Conservation (phyloP, 768 basidiomycete genomes). For the Galerina marginata region DNA sequence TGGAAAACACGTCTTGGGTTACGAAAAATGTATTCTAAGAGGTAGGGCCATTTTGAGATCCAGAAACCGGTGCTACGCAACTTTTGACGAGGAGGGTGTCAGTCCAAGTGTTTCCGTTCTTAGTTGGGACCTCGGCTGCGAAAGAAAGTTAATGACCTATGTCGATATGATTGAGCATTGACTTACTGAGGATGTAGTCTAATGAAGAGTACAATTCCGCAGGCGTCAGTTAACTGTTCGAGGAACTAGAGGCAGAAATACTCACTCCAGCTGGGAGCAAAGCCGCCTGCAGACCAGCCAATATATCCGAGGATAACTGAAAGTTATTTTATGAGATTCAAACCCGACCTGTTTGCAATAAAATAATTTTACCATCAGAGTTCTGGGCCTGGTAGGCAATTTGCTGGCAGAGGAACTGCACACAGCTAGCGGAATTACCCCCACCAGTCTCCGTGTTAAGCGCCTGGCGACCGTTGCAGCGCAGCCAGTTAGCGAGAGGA, state of each 20-base stretch:
- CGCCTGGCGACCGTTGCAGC: slow-evolving; percentile 56
- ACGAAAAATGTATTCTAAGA: too few relatives aligned
- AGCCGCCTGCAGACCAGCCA: slow-evolving; percentile 64
- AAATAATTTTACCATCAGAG: slow-evolving; percentile 47
- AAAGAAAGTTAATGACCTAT: not conserved
- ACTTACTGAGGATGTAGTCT: not conserved
- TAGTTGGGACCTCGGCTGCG: slow-evolving; percentile 5
- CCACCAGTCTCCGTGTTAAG: slow-evolving; percentile 69
- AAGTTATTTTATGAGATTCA: not conserved
- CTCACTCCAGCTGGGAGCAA: slow-evolving; percentile 34
- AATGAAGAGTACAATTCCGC: not conserved
- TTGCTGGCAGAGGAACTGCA: slow-evolving; percentile 49
- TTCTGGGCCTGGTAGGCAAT: slow-evolving; percentile 51
- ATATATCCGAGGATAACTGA: slow-evolving; percentile 60
- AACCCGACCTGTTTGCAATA: not conserved
- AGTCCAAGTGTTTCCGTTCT: slow-evolving; percentile 7
- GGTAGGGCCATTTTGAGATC: not conserved
- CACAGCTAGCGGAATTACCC: slow-evolving; percentile 57
- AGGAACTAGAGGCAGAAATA: not conserved
- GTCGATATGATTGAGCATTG: too few relatives aligned
- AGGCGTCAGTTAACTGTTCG: not conserved
- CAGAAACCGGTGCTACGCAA: not conserved
- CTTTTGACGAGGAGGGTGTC: slow-evolving; percentile 1
- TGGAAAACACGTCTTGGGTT: too few relatives aligned
- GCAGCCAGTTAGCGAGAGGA: slow-evolving; percentile 54